Percentiles rank a stretch among this genome's conserved stretches.
These are phyloP conservation scores for Urochloa ruziziensis DNA, from an alignment of 176 grass and related monocot species.

Conservation along the genomic window DNA sequence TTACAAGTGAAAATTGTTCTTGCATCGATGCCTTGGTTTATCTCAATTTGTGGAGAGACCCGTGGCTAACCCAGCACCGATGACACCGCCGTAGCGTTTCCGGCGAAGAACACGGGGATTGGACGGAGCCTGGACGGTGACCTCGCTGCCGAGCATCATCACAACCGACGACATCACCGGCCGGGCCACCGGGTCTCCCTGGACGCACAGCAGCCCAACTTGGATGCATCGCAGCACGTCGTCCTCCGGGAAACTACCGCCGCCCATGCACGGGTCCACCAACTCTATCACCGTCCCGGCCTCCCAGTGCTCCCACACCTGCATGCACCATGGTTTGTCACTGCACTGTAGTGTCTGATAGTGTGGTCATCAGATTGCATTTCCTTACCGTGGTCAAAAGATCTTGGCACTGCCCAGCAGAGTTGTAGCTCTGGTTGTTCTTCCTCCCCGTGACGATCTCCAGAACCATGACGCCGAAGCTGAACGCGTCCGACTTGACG, in stretches of 20 bases:
- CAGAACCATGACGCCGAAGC: constrained; percentile 60
- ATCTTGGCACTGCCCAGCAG: constrained; percentile 16
- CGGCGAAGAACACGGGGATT: constrained; percentile 8
- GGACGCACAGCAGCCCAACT: constrained; percentile 33
- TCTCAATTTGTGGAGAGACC: too few species aligned
- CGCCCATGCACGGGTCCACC: constrained; percentile 5
- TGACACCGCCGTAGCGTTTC: too few species aligned
- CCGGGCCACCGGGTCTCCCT: constrained; percentile 11
- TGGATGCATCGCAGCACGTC: constrained; percentile 37
- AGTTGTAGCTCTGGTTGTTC: constrained; percentile 13
- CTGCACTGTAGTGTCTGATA: too few species aligned
- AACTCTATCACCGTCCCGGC: neutral
- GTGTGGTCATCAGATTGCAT: too few species aligned
- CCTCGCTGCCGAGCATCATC: constrained; percentile 19
- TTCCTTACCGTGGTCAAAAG: constrained; percentile 37
- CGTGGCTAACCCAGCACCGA: too few species aligned
- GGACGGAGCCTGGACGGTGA: neutral
- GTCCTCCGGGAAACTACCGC: neutral
- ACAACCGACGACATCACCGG: constrained; percentile 44
- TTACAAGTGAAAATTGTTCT: too few species aligned
- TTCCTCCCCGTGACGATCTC: constrained; percentile 60
- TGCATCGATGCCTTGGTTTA: too few species aligned
- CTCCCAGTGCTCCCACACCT: constrained; percentile 36
- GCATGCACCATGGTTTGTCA: neutral
- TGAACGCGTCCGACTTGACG: constrained; percentile 52